Evolutionary conservation across 371 early-diverging fungal genomes (phyloP).

Genomic region (Mucor indicus): DNA sequence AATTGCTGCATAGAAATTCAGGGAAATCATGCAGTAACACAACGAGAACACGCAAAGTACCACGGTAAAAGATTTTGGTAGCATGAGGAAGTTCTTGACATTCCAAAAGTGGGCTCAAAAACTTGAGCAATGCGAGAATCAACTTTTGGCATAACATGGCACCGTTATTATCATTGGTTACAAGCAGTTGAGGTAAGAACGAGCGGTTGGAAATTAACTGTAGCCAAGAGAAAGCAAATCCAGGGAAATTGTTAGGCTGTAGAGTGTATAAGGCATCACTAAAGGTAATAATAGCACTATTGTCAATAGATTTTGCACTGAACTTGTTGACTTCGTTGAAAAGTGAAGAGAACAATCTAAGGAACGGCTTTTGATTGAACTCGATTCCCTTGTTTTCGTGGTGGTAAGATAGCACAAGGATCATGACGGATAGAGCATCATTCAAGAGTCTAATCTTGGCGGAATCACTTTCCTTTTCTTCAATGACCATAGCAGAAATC

Average conservation of each 20-base stretch:
- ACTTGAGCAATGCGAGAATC: slow-evolving; percentile 77
- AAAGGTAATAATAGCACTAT: slow-evolving; percentile 25
- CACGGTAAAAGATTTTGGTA: slow-evolving; percentile 82
- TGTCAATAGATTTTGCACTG: slow-evolving; percentile 29
- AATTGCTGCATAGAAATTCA: slow-evolving; percentile 91
- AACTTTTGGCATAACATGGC: slow-evolving; percentile 85
- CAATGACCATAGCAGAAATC: slow-evolving; percentile 61
- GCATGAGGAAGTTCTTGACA: slow-evolving; percentile 59
- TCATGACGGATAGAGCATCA: slow-evolving; percentile 81
- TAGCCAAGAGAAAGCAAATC: slow-evolving; percentile 95
- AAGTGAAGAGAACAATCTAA: slow-evolving; percentile 85
- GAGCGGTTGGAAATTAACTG: slow-evolving; percentile 86
- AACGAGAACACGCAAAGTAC: slow-evolving; percentile 85
- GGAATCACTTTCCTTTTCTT: slow-evolving; percentile 32
- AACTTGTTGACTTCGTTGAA: slow-evolving; percentile 75
- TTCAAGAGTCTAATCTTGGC: slow-evolving; percentile 62
- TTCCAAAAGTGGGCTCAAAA: slow-evolving; percentile 81
- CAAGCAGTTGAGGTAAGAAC: slow-evolving; percentile 84
- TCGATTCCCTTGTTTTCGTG: slow-evolving; percentile 73
- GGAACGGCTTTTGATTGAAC: slow-evolving; percentile 91
- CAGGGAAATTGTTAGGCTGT: slow-evolving; percentile 85
- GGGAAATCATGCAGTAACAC: slow-evolving; percentile 96
- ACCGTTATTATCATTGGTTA: slow-evolving; percentile 42
- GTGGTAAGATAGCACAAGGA: slow-evolving; percentile 76
- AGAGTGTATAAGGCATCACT: slow-evolving; percentile 84